Conservation (phyloP, 1,284 basidiomycete genomes). For the Gomphus bonarii region DNA sequence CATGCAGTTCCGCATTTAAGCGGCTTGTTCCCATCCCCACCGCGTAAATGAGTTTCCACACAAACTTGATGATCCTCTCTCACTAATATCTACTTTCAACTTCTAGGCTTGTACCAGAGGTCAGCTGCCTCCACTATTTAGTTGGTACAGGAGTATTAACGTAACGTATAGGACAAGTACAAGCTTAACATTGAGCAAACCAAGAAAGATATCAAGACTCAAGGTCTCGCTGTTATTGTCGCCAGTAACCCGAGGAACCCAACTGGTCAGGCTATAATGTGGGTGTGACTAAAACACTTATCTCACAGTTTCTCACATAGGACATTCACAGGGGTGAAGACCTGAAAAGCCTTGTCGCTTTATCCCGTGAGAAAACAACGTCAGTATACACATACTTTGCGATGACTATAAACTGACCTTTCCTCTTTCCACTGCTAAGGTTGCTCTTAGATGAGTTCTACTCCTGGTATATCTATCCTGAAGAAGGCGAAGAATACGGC, state of each 20-base stretch:
- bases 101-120: slow-evolving; percentile 48
- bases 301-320: background rate
- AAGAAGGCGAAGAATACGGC: slow-evolving; percentile 64
- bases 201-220: slow-evolving; percentile 62
- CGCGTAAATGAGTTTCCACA: slow-evolving; percentile 40
- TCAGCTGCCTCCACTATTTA: slow-evolving; percentile 15
- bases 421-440: background rate
- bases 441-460: slow-evolving; percentile 52
- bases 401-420: background rate
- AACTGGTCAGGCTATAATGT: slow-evolving; percentile 69
- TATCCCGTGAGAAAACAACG: slow-evolving; percentile 77
- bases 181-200: slow-evolving; percentile 58
- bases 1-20: slow-evolving; percentile 72
- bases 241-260: slow-evolving; percentile 90
- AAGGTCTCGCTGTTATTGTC: slow-evolving; percentile 79
- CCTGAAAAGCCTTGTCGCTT: slow-evolving; percentile 66
- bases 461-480: slow-evolving; percentile 87
- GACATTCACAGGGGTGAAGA: slow-evolving; percentile 53
- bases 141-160: background rate
- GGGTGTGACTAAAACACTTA: slow-evolving; percentile 19
- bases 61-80: slow-evolving; percentile 11
- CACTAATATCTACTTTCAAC: background rate
- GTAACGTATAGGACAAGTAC: slow-evolving; percentile 39
- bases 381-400: slow-evolving; percentile 21
- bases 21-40: slow-evolving; percentile 85